Conservation (phyloP, 2,329 filamentous ascomycete species). For the Blastomyces percursus region DNA sequence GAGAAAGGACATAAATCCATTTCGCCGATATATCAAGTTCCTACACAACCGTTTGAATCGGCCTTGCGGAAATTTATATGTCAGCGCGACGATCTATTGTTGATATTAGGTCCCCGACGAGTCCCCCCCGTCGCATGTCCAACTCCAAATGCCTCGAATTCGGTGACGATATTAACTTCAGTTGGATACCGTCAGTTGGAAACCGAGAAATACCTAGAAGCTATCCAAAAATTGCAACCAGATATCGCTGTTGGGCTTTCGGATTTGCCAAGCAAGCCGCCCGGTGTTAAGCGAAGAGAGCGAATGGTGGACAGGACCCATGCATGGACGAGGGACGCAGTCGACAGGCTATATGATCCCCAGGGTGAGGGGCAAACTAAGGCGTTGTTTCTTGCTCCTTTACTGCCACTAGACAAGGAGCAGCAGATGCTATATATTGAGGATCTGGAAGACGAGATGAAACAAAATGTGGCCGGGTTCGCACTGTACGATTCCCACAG, state of each 20-base stretch:
- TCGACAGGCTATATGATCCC: conserved; percentile 36
- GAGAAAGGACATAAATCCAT: conserved; percentile 44
- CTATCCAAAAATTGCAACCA: conserved; percentile 55
- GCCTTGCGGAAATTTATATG: conserved; percentile 68
- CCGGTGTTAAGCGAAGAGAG: conserved; percentile 59
- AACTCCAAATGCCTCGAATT: conserved; percentile 54
- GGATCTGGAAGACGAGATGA: conserved; percentile 54
- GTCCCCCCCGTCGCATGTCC: conserved; percentile 64
- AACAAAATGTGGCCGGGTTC: conserved; percentile 52
- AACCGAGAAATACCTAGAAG: conserved; percentile 56
- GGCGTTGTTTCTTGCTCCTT: conserved; percentile 51
- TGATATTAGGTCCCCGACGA: conserved; percentile 67
- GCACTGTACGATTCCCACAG: conserved; percentile 68
- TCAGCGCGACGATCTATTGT: conserved; percentile 52
- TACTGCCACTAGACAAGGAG: conserved; percentile 64
- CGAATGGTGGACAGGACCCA: conserved; percentile 84
- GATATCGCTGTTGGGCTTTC: conserved; percentile 72
- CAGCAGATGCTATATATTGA: conserved; percentile 73
- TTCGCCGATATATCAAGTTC: conserved; percentile 43
- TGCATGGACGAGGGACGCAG: conserved; percentile 62
- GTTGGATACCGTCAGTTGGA: conserved; percentile 68
- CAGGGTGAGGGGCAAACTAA: conserved; percentile 22
- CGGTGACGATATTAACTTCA: conserved; percentile 71
- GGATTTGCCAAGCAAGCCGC: conserved; percentile 52
- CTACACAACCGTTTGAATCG: conserved; percentile 36